Evolutionary conservation across 768 basidiomycete species (phyloP).

Genomic region (Chalciporus piperatus): DNA sequence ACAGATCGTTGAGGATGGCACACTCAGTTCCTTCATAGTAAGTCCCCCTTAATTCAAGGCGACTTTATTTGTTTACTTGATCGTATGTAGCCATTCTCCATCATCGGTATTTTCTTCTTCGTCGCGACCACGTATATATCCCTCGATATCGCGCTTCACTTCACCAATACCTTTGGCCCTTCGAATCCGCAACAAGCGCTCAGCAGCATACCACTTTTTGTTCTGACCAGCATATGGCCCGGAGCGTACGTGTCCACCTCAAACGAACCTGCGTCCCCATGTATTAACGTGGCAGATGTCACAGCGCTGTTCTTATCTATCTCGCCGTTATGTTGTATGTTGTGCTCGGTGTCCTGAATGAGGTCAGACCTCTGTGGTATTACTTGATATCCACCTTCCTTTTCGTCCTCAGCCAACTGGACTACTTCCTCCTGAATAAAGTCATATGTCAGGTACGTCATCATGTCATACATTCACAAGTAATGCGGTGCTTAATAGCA

Average conservation of each 20-base stretch:
- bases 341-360: slow-evolving; percentile 70
- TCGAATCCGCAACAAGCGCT: slow-evolving; percentile 56
- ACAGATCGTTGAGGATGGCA: slow-evolving; percentile 94
- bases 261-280: not conserved
- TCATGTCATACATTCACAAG: not conserved
- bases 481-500: slow-evolving; percentile 8
- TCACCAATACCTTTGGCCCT: slow-evolving; percentile 60
- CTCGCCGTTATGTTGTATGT: slow-evolving; percentile 78
- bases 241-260: slow-evolving; percentile 51
- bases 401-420: slow-evolving; percentile 79
- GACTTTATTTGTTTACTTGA: not conserved
- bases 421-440: slow-evolving; percentile 76
- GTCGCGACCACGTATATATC: slow-evolving; percentile 78
- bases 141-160: slow-evolving; percentile 72
- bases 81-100: slow-evolving; percentile 54
- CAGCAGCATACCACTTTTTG: slow-evolving; percentile 72
- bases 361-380: slow-evolving; percentile 76
- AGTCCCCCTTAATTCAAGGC: slow-evolving; percentile 23
- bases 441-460: slow-evolving; percentile 67
- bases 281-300: slow-evolving; percentile 3
- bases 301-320: slow-evolving; percentile 66
- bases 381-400: slow-evolving; percentile 71
- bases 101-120: slow-evolving; percentile 59
- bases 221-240: slow-evolving; percentile 79
- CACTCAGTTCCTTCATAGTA: slow-evolving; percentile 64